phyloP scores from a whole-genome alignment of 2,329 filamentous ascomycete genomes.

The Macrophomina phaseolina region DNA sequence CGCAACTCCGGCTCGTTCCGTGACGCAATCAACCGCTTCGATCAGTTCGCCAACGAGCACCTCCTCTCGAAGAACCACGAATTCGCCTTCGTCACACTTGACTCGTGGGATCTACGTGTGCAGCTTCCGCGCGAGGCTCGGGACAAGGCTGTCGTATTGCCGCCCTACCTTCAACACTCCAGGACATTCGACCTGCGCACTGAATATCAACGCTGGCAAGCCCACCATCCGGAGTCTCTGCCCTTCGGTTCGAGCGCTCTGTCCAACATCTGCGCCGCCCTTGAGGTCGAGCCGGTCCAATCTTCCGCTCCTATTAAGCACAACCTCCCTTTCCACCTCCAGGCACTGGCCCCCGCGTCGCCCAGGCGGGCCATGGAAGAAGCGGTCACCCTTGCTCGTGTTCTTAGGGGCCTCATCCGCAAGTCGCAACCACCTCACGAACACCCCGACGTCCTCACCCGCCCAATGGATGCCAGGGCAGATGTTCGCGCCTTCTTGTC shows the following conservation, averaged over 20 bases:
- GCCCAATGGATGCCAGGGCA: constrained; percentile 94
- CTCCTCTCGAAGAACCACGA: constrained; percentile 89
- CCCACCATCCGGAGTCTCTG: constrained; percentile 95
- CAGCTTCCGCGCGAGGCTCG: constrained; percentile 96
- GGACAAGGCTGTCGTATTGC: constrained; percentile 96
- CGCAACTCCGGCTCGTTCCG: constrained; percentile 96
- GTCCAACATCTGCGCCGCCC: constrained; percentile 95
- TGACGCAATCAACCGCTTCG: constrained; percentile 94
- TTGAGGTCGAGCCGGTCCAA: constrained; percentile 97
- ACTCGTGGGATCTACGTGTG: constrained; percentile 97
- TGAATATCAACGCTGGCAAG: constrained; percentile 98
- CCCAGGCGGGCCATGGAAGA: constrained; percentile 97
- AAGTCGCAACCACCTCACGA: constrained; percentile 95
- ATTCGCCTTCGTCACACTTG: constrained; percentile 97
- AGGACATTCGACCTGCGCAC: constrained; percentile 95
- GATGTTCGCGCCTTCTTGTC: constrained; percentile 96
- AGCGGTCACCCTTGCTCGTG: constrained; percentile 89
- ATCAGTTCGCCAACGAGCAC: constrained; percentile 90
- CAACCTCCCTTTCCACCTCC: constrained; percentile 95
- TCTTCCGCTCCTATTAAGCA: constrained; percentile 98
- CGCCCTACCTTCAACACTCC: constrained; percentile 96
- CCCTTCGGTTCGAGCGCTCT: constrained; percentile 95
- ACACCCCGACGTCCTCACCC: constrained; percentile 90
- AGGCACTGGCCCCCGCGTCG: constrained; percentile 92
- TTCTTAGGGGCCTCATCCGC: constrained; percentile 88